A percentile compares a stretch with the other conserved stretches of the same genome.
Conservation (phyloP, 2,329 filamentous ascomycete species). For the Ophiostoma fasciatum region DNA sequence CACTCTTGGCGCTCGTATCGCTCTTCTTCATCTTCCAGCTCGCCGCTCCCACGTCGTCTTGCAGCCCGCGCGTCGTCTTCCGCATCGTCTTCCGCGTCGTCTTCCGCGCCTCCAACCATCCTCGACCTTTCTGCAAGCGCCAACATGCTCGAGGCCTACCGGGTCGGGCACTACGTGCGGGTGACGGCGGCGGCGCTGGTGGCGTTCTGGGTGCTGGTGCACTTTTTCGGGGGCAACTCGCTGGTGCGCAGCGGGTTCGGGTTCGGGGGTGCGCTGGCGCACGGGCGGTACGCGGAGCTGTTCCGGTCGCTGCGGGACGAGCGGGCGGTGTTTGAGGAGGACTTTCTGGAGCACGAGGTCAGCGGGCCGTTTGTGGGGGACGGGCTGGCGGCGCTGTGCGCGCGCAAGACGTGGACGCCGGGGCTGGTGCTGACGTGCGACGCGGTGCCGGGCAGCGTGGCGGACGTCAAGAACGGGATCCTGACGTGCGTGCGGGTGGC, state of each 20-base stretch:
- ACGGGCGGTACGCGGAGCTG: slow-evolving; percentile 9
- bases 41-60: no score
- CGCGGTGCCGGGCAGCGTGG: slow-evolving; percentile 27
- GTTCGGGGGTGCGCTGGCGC: no score
- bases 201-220: background rate
- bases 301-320: slow-evolving; percentile 19
- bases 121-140: no score
- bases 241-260: no score
- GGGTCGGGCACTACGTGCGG: background rate
- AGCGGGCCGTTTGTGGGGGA: slow-evolving; percentile 19
- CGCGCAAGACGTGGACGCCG: slow-evolving; percentile 22
- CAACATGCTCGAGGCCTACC: background rate
- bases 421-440: slow-evolving; percentile 29
- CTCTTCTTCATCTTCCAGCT: no score
- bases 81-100: no score
- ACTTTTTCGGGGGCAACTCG: background rate
- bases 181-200: background rate
- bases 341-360: slow-evolving; percentile 20
- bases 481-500: slow-evolving; percentile 30
- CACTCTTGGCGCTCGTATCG: no score
- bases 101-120: no score
- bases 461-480: slow-evolving; percentile 27
- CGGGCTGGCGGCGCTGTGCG: slow-evolving; percentile 20
- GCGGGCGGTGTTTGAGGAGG: slow-evolving; percentile 19
- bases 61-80: no score